These are phyloP conservation scores for Anethum foeniculum DNA, from an alignment of 140 eudicot species.

Conservation along the genomic window DNA sequence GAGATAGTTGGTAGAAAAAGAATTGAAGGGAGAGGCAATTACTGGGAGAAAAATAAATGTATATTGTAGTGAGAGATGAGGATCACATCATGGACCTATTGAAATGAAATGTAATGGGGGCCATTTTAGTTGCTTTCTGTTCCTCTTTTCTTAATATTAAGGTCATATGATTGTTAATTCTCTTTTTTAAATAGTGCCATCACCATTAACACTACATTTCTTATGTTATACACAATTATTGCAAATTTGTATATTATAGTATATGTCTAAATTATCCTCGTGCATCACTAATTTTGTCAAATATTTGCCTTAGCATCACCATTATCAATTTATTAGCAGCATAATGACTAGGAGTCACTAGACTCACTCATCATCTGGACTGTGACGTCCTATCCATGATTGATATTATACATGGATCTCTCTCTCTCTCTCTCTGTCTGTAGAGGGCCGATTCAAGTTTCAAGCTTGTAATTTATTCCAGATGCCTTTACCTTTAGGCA, in stretches of 20 bases:
- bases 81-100: conserved; percentile 38
- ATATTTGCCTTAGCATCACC: background rate
- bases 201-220: conserved; percentile 1
- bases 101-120: conserved; percentile 52
- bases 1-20: conserved; percentile 5
- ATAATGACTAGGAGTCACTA: background rate
- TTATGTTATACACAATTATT: conserved; percentile 12
- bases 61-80: conserved; percentile 14
- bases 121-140: conserved; percentile 18
- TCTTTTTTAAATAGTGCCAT: background rate
- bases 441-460: too few relatives aligned
- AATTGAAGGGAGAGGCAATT: conserved; percentile 1
- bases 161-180: background rate
- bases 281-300: background rate
- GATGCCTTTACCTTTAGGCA: too few relatives aligned
- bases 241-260: background rate
- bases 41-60: conserved; percentile 10
- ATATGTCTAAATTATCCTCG: background rate
- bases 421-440: too few relatives aligned
- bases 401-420: too few relatives aligned
- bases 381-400: conserved; percentile 4
- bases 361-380: conserved; percentile 1
- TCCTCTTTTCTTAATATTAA: conserved; percentile 9
- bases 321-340: background rate
- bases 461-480: too few relatives aligned